Evolutionary conservation across 768 basidiomycete species (phyloP).

Genomic region (Russula griseocarnosa): DNA sequence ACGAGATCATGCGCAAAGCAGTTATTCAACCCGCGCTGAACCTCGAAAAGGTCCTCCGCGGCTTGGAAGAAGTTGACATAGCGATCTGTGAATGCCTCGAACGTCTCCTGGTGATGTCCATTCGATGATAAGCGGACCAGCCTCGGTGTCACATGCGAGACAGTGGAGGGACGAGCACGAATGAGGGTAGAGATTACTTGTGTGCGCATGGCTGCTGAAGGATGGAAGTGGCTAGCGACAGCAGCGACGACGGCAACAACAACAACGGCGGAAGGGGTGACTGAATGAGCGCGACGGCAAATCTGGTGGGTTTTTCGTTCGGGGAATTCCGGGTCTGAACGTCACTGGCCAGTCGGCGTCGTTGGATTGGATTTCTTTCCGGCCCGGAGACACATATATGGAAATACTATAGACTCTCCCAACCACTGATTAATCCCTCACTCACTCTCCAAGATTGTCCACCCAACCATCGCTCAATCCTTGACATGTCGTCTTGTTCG

Average conservation of each 20-base stretch:
- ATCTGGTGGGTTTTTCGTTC: constrained; percentile 19
- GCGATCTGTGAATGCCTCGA: constrained; percentile 90
- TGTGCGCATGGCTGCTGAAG: constrained; percentile 44
- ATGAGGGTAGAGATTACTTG: constrained; percentile 59
- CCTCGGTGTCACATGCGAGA: constrained; percentile 40
- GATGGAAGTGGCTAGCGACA: constrained; percentile 10
- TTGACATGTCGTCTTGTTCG: constrained; percentile 41
- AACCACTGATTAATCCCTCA: constrained; percentile 56
- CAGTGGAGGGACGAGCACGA: constrained; percentile 53
- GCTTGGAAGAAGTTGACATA: constrained; percentile 91
- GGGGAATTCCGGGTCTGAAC: constrained; percentile 18
- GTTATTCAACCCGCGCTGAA: constrained; percentile 98
- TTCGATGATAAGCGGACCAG: constrained; percentile 49
- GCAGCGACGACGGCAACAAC: constrained; percentile 14
- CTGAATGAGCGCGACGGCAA: constrained; percentile 11
- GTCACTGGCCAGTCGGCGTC: background rate
- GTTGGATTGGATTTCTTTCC: background rate
- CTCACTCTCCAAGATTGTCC: constrained; percentile 55
- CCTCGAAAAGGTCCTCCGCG: constrained; percentile 95
- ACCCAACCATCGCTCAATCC: constrained; percentile 60
- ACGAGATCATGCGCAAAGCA: constrained; percentile 99
- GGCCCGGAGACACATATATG: background rate
- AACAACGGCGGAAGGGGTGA: background rate
- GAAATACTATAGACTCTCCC: constrained; percentile 30
- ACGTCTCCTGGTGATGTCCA: constrained; percentile 83